Evolutionary conservation across 208 protist genomes (phyloP), one percentile per base, ranked within the genome.

Genomic region (Leishmania martiniquensis): DNA sequence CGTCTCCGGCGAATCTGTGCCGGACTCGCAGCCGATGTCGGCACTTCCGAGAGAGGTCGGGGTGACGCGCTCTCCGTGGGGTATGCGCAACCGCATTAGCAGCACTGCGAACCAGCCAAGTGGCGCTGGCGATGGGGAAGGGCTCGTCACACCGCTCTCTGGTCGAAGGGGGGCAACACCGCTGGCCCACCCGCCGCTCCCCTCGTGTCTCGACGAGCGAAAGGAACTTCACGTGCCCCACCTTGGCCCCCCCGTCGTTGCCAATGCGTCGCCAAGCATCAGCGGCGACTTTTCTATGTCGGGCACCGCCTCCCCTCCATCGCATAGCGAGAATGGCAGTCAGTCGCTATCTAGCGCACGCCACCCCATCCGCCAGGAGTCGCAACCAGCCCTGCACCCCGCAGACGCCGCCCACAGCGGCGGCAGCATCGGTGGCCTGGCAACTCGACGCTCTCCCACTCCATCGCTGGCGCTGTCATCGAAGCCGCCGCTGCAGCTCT

Each of bases 241-340:
- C 42, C 65, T 70, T 17, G 34, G 42, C 65, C 29, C 42, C 37
- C 42, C 25, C 5, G 25, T 10, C 42, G 32, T 25, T 42, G 47
- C 44, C 68, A 15, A 10, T 4, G 39, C 68, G 68, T 12, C 47
- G 32, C 22, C 47, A 59, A 25, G 29, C 45, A 20, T n/a, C n/a
- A n/a, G n/a, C n/a, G n/a, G n/a, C 17, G 17, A 10, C 47, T 39
- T 47, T 47, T n/a, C 49, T 2, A 2, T 45, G 32, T 74, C 51
- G 67, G 55, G n/a, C 45, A 42, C 67, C 51, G 17, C 49, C 20
- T 52, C 47, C 47, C 69, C 69, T 7, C 69, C 69, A 57, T 25
- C 45, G 37, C 47, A 55, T 22, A 32, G 20, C 51, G 12, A 47
- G 17, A 32, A 62, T 52, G 13, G n/a, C 34, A 25, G 12, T 2